Percentiles rank a stretch among this genome's conserved stretches.
Evolutionary conservation across 2,329 filamentous ascomycete genomes (phyloP).

Genomic region (Trichoderma brevicompactum): DNA sequence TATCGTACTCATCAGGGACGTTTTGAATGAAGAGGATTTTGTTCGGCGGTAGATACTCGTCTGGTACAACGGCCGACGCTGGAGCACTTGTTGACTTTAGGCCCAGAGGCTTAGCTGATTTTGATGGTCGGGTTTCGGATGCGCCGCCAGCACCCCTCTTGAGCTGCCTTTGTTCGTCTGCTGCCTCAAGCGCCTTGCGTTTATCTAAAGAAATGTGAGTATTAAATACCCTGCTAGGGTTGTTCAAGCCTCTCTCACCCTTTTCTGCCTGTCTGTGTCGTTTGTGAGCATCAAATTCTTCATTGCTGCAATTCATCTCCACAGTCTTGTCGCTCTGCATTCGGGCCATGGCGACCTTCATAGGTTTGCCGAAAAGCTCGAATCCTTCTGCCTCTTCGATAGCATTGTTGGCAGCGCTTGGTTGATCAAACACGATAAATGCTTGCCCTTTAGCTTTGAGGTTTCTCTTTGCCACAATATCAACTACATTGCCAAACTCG

Average conservation of each 20-base stretch:
- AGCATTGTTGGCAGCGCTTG: constrained; percentile 78
- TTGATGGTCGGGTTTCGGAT: constrained; percentile 62
- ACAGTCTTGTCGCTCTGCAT: constrained; percentile 89
- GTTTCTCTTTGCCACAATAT: constrained; percentile 87
- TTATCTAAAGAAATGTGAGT: constrained; percentile 51
- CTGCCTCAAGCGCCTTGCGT: constrained; percentile 82
- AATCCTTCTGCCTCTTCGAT: constrained; percentile 92
- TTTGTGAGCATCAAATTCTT: constrained; percentile 89
- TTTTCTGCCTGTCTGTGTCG: constrained; percentile 84
- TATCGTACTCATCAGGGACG: constrained; percentile 82
- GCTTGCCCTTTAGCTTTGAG: constrained; percentile 93
- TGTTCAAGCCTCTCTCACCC: constrained; percentile 57
- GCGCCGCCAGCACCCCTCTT: constrained; percentile 62
- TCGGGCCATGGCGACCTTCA: constrained; percentile 81
- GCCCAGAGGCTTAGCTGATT: constrained; percentile 63
- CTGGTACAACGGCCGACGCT: constrained; percentile 77
- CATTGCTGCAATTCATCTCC: constrained; percentile 68
- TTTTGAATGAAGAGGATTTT: constrained; percentile 96
- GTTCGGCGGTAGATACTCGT: constrained; percentile 97
- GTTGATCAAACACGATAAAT: constrained; percentile 85
- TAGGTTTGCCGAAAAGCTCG: constrained; percentile 87
- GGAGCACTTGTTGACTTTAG: constrained; percentile 76
- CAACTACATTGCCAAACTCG: constrained; percentile 84
- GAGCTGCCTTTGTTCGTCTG: constrained; percentile 76
- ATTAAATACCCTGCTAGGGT: not conserved